These are phyloP conservation scores for Isatis lusitanica DNA, from an alignment of 441 rosid genomes.

Conservation along the genomic window DNA sequence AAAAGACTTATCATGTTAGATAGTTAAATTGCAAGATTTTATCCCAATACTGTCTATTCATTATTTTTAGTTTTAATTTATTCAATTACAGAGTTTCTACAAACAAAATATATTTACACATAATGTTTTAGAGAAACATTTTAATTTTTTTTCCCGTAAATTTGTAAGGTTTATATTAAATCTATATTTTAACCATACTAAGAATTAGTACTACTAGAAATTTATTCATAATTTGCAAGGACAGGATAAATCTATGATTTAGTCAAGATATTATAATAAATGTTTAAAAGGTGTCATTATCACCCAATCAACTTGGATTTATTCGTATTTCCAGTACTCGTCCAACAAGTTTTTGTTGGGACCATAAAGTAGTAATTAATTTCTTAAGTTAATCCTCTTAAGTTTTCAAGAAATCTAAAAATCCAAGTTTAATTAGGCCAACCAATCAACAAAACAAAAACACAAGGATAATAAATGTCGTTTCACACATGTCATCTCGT, in stretches of 20 bases:
- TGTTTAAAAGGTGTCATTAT: background rate
- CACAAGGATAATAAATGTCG: background rate
- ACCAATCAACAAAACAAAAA: conserved; percentile 20
- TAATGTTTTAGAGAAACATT: background rate
- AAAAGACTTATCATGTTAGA: background rate
- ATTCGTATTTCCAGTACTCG: background rate
- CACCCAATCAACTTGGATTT: background rate
- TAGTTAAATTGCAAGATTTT: background rate
- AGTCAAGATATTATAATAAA: background rate
- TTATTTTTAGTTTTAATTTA: background rate
- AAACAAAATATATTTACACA: background rate
- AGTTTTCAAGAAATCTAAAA: conserved; percentile 5
- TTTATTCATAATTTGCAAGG: background rate
- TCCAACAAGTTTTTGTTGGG: conserved; percentile 19
- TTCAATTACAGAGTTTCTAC: background rate
- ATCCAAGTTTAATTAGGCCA: conserved; percentile 28
- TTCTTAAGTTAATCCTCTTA: background rate
- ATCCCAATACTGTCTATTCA: background rate
- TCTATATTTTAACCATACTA: background rate
- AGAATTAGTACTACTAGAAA: background rate
- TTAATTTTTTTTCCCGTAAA: no score
- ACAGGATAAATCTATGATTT: background rate
- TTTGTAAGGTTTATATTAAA: background rate
- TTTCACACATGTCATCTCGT: conserved; percentile 16
- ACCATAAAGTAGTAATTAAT: conserved; percentile 13